Conservation (phyloP, 495 filamentous ascomycete species). For the Aspergillus sparsus region DNA sequence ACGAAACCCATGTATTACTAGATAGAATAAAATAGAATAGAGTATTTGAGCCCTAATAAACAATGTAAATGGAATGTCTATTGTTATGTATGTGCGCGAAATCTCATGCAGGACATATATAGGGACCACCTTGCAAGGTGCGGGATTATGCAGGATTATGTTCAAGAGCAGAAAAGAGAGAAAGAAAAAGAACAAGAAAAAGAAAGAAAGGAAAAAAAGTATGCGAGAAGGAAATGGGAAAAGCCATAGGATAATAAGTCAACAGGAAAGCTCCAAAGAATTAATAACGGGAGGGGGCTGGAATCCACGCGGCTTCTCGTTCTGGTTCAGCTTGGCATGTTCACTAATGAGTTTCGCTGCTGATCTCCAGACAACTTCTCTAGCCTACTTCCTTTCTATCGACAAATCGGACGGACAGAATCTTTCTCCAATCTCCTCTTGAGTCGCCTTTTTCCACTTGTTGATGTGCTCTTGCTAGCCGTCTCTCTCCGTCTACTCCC, state of each 20-base stretch:
- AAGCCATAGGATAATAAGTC: background rate
- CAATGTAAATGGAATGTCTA: background rate
- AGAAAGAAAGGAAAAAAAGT: too few relatives aligned
- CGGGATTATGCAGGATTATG: background rate
- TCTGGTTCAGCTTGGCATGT: slow-evolving; percentile 22
- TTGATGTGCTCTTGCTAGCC: slow-evolving; percentile 16
- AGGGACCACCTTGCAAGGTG: background rate
- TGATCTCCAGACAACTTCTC: slow-evolving; percentile 22
- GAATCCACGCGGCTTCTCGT: slow-evolving; percentile 23
- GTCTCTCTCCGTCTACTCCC: slow-evolving; percentile 1
- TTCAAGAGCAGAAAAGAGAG: too few relatives aligned
- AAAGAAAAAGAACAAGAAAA: too few relatives aligned
- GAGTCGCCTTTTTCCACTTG: background rate
- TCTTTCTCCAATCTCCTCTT: background rate
- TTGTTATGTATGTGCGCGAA: background rate
- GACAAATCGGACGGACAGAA: background rate
- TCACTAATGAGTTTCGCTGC: slow-evolving; percentile 19
- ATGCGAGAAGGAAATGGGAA: too few relatives aligned
- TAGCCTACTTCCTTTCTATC: slow-evolving; percentile 19
- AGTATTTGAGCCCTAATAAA: background rate
- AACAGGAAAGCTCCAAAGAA: background rate
- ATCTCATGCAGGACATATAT: too few relatives aligned
- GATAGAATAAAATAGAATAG: slow-evolving; percentile 6
- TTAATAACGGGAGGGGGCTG: background rate
- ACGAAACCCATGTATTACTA: slow-evolving; percentile 20